Evolutionary conservation across 1,284 basidiomycete genomes (phyloP), one percentile per base, ranked within the genome.

Genomic region (Retiboletus flavoniger): DNA sequence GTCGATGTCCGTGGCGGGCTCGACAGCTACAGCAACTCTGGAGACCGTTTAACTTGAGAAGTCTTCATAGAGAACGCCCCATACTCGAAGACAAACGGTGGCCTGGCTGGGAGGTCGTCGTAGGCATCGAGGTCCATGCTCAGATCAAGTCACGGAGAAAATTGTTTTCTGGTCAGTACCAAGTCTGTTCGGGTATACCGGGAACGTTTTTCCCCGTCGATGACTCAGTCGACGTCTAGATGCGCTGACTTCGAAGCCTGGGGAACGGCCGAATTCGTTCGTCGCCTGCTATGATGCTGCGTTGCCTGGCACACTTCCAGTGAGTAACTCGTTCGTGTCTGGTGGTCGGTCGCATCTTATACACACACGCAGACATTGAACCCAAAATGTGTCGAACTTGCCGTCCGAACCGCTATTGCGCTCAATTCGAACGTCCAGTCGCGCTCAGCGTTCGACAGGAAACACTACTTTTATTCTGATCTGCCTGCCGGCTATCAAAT

Each of bases 391-490:
- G 85, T 98, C 3, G 80, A 89, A 55, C 80, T 97, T 2, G 93
- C 91, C 1, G 69, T 95, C 0, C 78, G 91, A 16, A 90, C 94
- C 0, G 90, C 95, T 0, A 65, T 96, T 1, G 95, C 95, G 1
- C 78, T 99, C 31, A 75, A 85, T 34, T 87, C 91, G 42, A 61
- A 81, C 0, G 79, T 98, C 9, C 89, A 92, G 62, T 63, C 62
- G 0, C 78, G 80, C n/a, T 95, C 91, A 1, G 80, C 89, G 2
- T 98, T 98, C 62, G 96, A 99, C 72, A 79, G 96, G 62, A 99
- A 99, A 70, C 96, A 99, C 70, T 99, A 99, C 70, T 98, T 98
- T 72, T 99, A 99, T 69, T 84, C 93, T 2, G 96, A 99, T 72
- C 81, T 98, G 31, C 94, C 97, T 0, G 79, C 89, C 3, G 96